Base-by-base conservation (phyloP, 2,329 filamentous ascomycete species). In the Pseudohalonectria lignicola region DNA sequence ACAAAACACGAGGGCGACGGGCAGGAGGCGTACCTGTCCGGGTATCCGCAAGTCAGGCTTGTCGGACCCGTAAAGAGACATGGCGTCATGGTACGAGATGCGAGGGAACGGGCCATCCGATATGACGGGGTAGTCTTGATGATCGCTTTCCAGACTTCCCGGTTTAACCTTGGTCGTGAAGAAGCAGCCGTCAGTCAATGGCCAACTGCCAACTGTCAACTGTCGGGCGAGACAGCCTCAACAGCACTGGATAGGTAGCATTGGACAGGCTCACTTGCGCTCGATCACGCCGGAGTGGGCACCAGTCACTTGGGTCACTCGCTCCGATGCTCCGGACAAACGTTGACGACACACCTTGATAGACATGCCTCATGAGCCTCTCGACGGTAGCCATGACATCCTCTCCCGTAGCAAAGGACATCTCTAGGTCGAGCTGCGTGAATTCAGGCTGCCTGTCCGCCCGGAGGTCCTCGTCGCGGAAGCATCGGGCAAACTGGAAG, bases 391-490 rank as follows among this genome's bases (percentile, higher is more conserved):
- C 40, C 75, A 85, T 88, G 8, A 94, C 81, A 46, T 82, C 71
- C 34, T 76, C 59, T 6, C 81, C 82, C 5, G 66, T 76, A 0
- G 82, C 79, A 61, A 94, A 98, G 0, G 84, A 76, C 82, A 94
- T 92, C 56, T 98, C 92, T 49, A 98, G 60, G 72, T 98, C 92
- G 37, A 95, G 72, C 78, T 94, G 87, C 1, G 92, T 95, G 53
- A 98, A 98, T 54, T 98, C 92, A 0, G 92, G 93, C 53, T 98
- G 92, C 30, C 92, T 72, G 56, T 98, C 93, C 1, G 90, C 85
- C 16, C 92, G 74, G 26, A 92, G 67, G 56, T 96, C 93, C 54
- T 98, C 92, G 52, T 98, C 93, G 12, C 92, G 79, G 60, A 95
- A 98, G 54, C 92, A 98, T 45, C 79, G 81, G 2, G 92, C 93